These are phyloP conservation scores for Boletus barrowsii DNA, from an alignment of 768 basidiomycete genomes.

Conservation along the genomic window DNA sequence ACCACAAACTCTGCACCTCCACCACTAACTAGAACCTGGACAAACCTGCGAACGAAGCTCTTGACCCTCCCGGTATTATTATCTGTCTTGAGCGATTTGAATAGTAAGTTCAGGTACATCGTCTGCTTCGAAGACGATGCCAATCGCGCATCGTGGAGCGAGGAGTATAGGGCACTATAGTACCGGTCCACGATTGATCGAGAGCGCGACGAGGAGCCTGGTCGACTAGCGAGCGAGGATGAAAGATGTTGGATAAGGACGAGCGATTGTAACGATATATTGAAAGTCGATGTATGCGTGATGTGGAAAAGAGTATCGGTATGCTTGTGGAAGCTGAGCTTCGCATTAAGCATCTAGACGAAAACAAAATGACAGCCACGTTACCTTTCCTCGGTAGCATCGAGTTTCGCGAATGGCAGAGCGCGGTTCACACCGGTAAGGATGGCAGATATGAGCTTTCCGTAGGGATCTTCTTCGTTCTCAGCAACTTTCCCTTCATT, in stretches of 20 bases:
- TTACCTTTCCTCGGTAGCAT: constrained; percentile 63
- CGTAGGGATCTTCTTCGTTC: constrained; percentile 61
- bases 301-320: constrained; percentile 93
- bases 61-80: constrained; percentile 57
- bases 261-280: constrained; percentile 90
- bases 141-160: constrained; percentile 79
- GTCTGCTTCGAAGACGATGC: constrained; percentile 87
- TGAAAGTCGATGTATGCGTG: constrained; percentile 95
- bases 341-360: background rate
- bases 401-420: constrained; percentile 85
- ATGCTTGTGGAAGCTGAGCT: constrained; percentile 70
- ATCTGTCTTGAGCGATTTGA: constrained; percentile 83
- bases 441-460: constrained; percentile 83
- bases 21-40: constrained; percentile 73
- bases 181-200: constrained; percentile 61
- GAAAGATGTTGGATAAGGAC: constrained; percentile 84
- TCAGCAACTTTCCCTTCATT: constrained; percentile 48
- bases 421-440: constrained; percentile 95
- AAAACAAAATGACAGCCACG: constrained; percentile 16
- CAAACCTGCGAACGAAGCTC: constrained; percentile 78
- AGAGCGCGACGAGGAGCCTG: constrained; percentile 40
- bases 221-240: constrained; percentile 44
- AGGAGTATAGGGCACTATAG: constrained; percentile 86
- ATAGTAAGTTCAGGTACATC: constrained; percentile 92
- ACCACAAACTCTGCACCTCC: constrained; percentile 85